Percentiles rank a stretch among this genome's conserved stretches.
These are phyloP conservation scores for Plasmodium sp. DNA, from an alignment of 169 alveolate species.

Conservation along the genomic window DNA sequence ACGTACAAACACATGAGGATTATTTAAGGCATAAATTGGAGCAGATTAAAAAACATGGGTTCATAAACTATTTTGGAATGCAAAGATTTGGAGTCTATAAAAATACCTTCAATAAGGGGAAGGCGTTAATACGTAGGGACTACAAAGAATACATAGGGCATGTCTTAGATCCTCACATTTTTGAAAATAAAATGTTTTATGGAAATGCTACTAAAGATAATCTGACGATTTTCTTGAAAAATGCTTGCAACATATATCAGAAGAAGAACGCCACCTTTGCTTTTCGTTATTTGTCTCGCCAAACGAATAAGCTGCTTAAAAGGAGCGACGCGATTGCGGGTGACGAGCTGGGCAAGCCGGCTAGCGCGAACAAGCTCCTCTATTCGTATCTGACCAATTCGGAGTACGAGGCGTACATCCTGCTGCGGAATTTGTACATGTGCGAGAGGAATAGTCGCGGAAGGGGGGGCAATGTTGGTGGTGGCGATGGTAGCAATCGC, in stretches of 20 bases:
- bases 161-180: constrained; percentile 66
- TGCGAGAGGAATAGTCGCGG: constrained; percentile 26
- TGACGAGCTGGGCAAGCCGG: background rate
- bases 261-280: constrained; percentile 68
- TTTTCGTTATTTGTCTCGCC: constrained; percentile 27
- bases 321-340: background rate
- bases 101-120: constrained; percentile 73
- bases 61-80: constrained; percentile 75
- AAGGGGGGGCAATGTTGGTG: background rate
- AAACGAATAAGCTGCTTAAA: constrained; percentile 27
- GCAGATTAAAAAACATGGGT: constrained; percentile 63
- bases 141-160: constrained; percentile 63
- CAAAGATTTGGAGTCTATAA: constrained; percentile 74
- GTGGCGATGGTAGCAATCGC: background rate
- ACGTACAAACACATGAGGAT: constrained; percentile 61
- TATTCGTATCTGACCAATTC: constrained; percentile 73
- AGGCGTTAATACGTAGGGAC: constrained; percentile 49
- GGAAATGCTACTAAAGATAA: constrained; percentile 61
- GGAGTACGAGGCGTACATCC: constrained; percentile 72
- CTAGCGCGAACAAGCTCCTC: background rate
- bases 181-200: constrained; percentile 51
- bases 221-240: constrained; percentile 43
- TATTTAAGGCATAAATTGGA: constrained; percentile 51
- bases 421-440: constrained; percentile 53
- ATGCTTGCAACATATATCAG: constrained; percentile 46